A percentile compares a stretch with the other conserved stretches of the same genome.
These are phyloP conservation scores for Limonomyces culmigenus DNA, from an alignment of 1,284 basidiomycete species.

Conservation along the genomic window DNA sequence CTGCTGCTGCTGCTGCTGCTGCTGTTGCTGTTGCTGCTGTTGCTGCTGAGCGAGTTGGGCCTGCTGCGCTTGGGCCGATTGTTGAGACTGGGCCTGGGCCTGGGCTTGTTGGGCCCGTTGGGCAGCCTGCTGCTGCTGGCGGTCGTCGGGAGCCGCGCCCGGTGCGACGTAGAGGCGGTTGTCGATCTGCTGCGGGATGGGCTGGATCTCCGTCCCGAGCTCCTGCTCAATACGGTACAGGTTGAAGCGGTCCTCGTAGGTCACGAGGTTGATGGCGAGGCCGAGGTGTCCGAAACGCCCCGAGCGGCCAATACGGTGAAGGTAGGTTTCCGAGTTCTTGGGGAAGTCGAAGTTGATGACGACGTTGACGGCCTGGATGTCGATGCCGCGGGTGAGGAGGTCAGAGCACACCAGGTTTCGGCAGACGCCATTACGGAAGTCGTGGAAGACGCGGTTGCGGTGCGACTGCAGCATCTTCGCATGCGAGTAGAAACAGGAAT, in stretches of 20 bases:
- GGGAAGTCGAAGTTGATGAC: slow-evolving; percentile 99
- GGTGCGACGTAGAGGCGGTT: slow-evolving; percentile 86
- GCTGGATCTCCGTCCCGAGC: slow-evolving; percentile 93
- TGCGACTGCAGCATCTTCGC: slow-evolving; percentile 99
- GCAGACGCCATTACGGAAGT: slow-evolving; percentile 96
- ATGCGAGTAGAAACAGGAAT: slow-evolving; percentile 99
- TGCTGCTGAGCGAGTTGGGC: slow-evolving; percentile 6
- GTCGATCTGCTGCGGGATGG: slow-evolving; percentile 87
- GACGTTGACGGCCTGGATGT: slow-evolving; percentile 98
- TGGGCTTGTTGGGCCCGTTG: slow-evolving; percentile 9
- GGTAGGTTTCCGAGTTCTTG: slow-evolving; percentile 96
- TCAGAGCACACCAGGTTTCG: slow-evolving; percentile 96
- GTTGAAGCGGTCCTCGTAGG: slow-evolving; percentile 95
- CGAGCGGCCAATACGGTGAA: slow-evolving; percentile 94
- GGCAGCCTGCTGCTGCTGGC: slow-evolving; percentile 15
- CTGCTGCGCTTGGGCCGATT: slow-evolving; percentile 8
- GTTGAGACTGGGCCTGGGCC: slow-evolving; percentile 16
- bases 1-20: slow-evolving; percentile 3
- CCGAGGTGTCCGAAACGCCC: slow-evolving; percentile 96
- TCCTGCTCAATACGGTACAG: slow-evolving; percentile 97
- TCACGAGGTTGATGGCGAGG: slow-evolving; percentile 91
- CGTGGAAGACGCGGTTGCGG: slow-evolving; percentile 98
- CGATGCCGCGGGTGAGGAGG: slow-evolving; percentile 95
- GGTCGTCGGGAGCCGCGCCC: slow-evolving; percentile 26
- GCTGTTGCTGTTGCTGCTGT: slow-evolving; percentile 7